Evolutionary conservation across 768 basidiomycete species (phyloP).

Genomic region (Russula lepida): DNA sequence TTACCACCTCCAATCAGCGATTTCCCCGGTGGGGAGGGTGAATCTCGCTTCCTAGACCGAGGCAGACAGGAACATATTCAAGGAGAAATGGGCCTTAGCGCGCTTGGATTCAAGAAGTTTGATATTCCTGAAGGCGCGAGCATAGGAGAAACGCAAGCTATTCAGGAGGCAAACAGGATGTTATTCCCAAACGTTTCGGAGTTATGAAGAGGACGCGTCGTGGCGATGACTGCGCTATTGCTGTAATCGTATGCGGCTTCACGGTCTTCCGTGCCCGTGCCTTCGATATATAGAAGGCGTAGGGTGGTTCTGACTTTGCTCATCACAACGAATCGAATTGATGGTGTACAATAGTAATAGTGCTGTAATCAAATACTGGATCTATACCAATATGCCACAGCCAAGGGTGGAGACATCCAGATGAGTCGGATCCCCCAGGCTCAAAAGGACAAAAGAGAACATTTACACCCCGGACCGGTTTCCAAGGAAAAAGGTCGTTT

Average conservation of each 20-base stretch:
- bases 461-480: too few species aligned
- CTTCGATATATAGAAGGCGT: not conserved
- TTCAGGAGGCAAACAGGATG: constrained; percentile 10
- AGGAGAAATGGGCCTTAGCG: constrained; percentile 6
- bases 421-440: too few species aligned
- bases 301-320: too few species aligned
- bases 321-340: too few species aligned
- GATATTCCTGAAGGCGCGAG: not conserved
- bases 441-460: too few species aligned
- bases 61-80: constrained; percentile 35
- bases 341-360: too few species aligned
- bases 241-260: too few species aligned
- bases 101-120: constrained; percentile 19
- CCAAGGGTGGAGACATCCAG: too few species aligned
- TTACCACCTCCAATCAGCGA: constrained; percentile 30
- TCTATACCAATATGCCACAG: too few species aligned
- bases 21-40: constrained; percentile 45
- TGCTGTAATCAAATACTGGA: too few species aligned
- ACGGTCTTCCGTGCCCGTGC: not conserved
- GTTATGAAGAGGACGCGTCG: not conserved
- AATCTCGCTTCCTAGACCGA: constrained; percentile 33
- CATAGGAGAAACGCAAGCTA: constrained; percentile 2
- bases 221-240: not conserved
- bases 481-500: too few species aligned
- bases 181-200: not conserved